A percentile compares a stretch with the other conserved stretches of the same genome.
Evolutionary conservation across 306 rosid species (phyloP).

Genomic region (Citrullus mucosospermus): DNA sequence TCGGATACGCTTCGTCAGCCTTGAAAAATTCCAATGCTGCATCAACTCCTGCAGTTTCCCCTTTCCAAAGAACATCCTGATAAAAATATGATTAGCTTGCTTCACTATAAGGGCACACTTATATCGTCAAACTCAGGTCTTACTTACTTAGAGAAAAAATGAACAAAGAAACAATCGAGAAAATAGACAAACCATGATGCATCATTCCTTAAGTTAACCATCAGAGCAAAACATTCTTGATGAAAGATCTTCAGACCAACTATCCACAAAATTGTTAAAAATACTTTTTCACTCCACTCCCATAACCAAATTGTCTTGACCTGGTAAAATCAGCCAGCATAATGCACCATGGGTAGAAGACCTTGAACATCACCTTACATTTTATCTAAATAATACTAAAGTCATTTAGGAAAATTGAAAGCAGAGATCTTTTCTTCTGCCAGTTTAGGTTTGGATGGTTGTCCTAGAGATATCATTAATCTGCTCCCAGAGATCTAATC

Average conservation of each 20-base stretch:
- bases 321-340: not conserved
- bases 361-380: not conserved
- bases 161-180: not conserved
- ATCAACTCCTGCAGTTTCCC: constrained; percentile 64
- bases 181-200: not conserved
- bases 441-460: not conserved
- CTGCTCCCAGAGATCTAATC: not conserved
- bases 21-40: constrained; percentile 66
- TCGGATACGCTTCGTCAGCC: constrained; percentile 77
- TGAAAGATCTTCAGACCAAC: not conserved
- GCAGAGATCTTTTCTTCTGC: not conserved
- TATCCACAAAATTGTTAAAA: not conserved
- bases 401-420: not conserved
- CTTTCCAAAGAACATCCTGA: constrained; percentile 93
- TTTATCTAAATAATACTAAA: not conserved
- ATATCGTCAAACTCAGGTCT: not conserved
- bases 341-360: not conserved
- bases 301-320: not conserved
- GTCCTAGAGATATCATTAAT: not conserved
- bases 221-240: not conserved
- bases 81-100: not conserved
- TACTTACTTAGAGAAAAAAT: not conserved
- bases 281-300: not conserved
- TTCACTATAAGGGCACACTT: not conserved
- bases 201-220: not conserved